These are phyloP conservation scores for Wickerhamiella vanderwaltii DNA, from an alignment of 805 yeast species.

Conservation along the genomic window DNA sequence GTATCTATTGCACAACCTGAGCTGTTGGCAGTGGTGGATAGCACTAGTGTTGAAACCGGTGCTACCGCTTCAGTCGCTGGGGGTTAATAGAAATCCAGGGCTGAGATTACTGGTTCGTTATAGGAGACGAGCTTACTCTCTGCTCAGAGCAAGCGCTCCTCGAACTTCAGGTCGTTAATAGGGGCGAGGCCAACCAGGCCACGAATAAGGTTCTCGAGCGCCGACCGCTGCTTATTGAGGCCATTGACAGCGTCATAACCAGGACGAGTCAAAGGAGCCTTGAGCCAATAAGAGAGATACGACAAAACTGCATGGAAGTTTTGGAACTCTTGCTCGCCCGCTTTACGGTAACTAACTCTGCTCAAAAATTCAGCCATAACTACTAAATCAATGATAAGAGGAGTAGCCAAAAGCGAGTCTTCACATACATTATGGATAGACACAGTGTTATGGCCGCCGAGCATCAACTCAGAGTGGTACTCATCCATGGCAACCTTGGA, in stretches of 20 bases:
- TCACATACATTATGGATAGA: constrained; percentile 93
- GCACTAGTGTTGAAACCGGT: constrained; percentile 1
- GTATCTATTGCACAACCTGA: constrained; percentile 4
- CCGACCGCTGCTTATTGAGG: constrained; percentile 86
- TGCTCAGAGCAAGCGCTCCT: constrained; percentile 53
- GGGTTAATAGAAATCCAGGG: constrained; percentile 1
- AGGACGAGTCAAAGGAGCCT: constrained; percentile 88
- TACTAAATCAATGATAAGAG: constrained; percentile 81
- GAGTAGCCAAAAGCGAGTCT: constrained; percentile 89
- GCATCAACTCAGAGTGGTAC: constrained; percentile 90
- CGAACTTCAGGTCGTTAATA: constrained; percentile 83
- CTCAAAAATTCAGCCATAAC: constrained; percentile 83
- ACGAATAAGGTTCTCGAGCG: constrained; percentile 81
- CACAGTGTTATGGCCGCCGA: constrained; percentile 93
- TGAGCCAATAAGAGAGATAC: constrained; percentile 86
- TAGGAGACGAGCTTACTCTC: background rate
- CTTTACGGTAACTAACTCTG: constrained; percentile 66
- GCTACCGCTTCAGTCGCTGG: constrained; percentile 6
- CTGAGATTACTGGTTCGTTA: constrained; percentile 3
- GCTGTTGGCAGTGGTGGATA: constrained; percentile 5
- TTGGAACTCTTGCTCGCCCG: constrained; percentile 40
- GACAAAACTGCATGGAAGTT: constrained; percentile 74
- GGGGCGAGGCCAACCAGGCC: constrained; percentile 83
- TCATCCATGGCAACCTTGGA: constrained; percentile 98
- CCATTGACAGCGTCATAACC: constrained; percentile 88